Evolutionary conservation across 1,284 basidiomycete genomes (phyloP), one percentile per base, ranked within the genome.

Genomic region (Papiliotrema terrestris): DNA sequence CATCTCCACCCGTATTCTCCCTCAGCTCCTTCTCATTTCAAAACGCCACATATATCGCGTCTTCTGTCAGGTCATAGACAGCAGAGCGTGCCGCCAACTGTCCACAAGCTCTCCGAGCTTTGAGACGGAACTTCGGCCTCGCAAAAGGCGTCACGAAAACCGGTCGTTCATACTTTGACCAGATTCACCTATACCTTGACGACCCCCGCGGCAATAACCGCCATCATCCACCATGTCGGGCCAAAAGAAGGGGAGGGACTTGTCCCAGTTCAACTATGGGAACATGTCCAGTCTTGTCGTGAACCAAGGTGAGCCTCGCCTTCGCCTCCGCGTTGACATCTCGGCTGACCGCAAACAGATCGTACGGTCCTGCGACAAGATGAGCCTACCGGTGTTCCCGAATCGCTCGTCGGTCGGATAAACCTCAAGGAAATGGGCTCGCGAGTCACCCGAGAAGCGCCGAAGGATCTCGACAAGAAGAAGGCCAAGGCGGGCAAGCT

Each of bases 351-450:
- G 11, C 14, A 14, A n/a, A 19, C 23, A 77, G 75, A 77, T 54
- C 72, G 74, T 56, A 73, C 71, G 22, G 70, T 70, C 26, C 83
- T 90, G 54, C 82, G 90, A 59, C 88, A 91, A 82, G 88, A 88
- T 77, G 96, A 99, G 77, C 93, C 95, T 17, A 93, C 95, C 78
- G 95, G 95, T 59, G 91, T 92, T 38, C 90, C 93, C 17, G 96
- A 95, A 53, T 87, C 93, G 14, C 85, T 98, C 29, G 87, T 86
- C 39, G 96, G 96, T 32, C 85, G 89, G 41, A 97, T 98, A 63
- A 87, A 92, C 80, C 84, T 86, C 9, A 84, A 83, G 61, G 88
- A 94, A 62, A 99, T 98, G 96, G 95, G 95, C 46, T 91, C 91
- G 44, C 85, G 92, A 22, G 91, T 90, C 29, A 80, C 86, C 60